Evolutionary conservation across 75 land plant species (phyloP).

Genomic region (Selaginella moellendorffii): DNA sequence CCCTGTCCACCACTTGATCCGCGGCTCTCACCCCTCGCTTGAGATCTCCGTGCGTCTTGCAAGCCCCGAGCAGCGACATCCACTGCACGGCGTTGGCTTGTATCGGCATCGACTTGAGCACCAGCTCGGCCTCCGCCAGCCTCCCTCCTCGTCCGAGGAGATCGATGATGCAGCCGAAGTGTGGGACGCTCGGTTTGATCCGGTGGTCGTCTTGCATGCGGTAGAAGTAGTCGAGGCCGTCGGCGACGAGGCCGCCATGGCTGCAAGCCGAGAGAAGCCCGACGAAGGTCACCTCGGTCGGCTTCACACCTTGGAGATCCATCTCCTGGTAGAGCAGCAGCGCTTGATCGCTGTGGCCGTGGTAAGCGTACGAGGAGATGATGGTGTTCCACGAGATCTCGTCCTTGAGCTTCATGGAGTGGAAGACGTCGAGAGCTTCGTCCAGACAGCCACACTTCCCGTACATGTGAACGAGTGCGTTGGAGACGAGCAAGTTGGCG

Average conservation of each 20-base stretch:
- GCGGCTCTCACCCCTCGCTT: too few species aligned
- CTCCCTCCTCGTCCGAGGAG: conserved; percentile 1
- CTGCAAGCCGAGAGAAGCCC: conserved; percentile 4
- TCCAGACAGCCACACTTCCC: neutral
- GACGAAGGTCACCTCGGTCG: neutral
- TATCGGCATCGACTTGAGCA: neutral
- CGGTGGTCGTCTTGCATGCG: neutral
- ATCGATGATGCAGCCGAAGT: conserved; percentile 6
- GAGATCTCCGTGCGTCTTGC: neutral
- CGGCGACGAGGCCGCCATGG: conserved; percentile 10
- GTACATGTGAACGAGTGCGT: neutral
- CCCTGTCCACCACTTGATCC: too few species aligned
- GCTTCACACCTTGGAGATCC: neutral
- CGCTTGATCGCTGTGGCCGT: neutral
- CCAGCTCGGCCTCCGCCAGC: neutral
- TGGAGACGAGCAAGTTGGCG: neutral
- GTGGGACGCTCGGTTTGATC: neutral
- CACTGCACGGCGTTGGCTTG: neutral
- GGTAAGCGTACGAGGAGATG: neutral
- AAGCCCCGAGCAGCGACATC: conserved; percentile 7
- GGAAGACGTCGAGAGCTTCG: neutral
- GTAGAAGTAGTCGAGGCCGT: conserved; percentile 1
- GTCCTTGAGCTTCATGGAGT: neutral
- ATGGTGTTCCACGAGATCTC: neutral
- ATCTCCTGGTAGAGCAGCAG: neutral